Percentiles rank a stretch among this genome's conserved stretches.
phyloP scores from a whole-genome alignment of 1,284 basidiomycete genomes.

The Sparassis latifolia region DNA sequence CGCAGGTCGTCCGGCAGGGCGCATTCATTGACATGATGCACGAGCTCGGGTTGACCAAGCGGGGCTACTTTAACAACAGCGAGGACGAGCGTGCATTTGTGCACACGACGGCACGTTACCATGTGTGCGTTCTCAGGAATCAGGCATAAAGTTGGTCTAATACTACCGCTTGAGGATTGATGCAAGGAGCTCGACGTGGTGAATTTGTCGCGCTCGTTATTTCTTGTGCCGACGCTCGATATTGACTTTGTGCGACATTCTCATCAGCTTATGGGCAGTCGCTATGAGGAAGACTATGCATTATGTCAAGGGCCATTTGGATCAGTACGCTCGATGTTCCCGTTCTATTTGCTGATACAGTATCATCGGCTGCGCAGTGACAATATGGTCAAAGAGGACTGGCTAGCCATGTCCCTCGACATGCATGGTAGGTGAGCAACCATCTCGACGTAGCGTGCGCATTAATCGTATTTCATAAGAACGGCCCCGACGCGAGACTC shows the following conservation, averaged over 20 bases:
- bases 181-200: slow-evolving; percentile 37
- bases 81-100: slow-evolving; percentile 14
- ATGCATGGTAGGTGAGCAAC: slow-evolving; percentile 19
- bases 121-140: slow-evolving; percentile 9
- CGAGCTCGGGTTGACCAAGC: slow-evolving; percentile 15
- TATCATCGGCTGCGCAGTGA: slow-evolving; percentile 14
- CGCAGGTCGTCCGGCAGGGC: slow-evolving; percentile 47
- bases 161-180: no score
- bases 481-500: slow-evolving; percentile 5
- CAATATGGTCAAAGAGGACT: slow-evolving; percentile 26
- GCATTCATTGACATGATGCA: slow-evolving; percentile 40
- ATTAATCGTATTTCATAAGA: not conserved
- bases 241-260: slow-evolving; percentile 35
- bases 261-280: slow-evolving; percentile 9
- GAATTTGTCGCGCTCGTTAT: slow-evolving; percentile 22
- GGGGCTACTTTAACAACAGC: slow-evolving; percentile 11
- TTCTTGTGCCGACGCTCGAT: slow-evolving; percentile 34
- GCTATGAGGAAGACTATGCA: slow-evolving; percentile 7
- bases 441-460: no score
- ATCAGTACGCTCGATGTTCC: slow-evolving; percentile 19
- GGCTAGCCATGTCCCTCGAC: slow-evolving; percentile 28
- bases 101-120: slow-evolving; percentile 16
- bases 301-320: slow-evolving; percentile 6
- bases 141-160: no score
- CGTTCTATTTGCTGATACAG: no score